A percentile compares a stretch with the other conserved stretches of the same genome.
phyloP scores from a whole-genome alignment of 495 filamentous ascomycete genomes.

The Glonium stellatum region DNA sequence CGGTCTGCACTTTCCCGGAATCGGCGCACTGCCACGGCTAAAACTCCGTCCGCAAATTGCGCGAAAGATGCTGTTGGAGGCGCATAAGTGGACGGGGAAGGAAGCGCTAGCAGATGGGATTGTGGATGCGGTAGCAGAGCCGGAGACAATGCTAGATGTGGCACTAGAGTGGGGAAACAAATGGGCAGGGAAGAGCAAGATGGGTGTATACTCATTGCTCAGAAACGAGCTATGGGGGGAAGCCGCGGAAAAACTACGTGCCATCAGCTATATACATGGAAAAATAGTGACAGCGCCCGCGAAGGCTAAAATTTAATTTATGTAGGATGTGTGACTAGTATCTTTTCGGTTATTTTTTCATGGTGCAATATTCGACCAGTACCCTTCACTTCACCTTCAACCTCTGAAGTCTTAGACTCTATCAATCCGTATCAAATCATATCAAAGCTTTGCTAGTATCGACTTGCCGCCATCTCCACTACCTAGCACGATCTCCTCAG shows the following conservation, averaged over 20 bases:
- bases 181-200: conserved; percentile 44
- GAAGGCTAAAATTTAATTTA: conserved; percentile 36
- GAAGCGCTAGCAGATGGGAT: conserved; percentile 45
- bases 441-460: conserved; percentile 33
- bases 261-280: conserved; percentile 47
- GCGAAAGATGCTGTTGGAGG: conserved; percentile 47
- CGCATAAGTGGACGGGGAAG: conserved; percentile 45
- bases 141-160: conserved; percentile 42
- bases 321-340: too few relatives aligned
- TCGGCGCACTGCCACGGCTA: conserved; percentile 43
- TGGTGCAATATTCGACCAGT: too few relatives aligned
- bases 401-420: too few relatives aligned
- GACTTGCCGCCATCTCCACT: conserved; percentile 27
- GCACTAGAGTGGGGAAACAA: conserved; percentile 39
- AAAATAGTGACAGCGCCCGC: conserved; percentile 29
- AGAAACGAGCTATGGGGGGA: conserved; percentile 48
- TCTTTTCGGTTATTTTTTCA: too few relatives aligned
- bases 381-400: too few relatives aligned
- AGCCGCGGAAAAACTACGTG: conserved; percentile 41
- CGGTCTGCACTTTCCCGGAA: conserved; percentile 46
- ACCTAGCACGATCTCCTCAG: conserved; percentile 46
- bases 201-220: conserved; percentile 44
- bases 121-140: conserved; percentile 44
- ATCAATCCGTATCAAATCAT: too few relatives aligned
- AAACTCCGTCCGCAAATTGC: conserved; percentile 45